Evolutionary conservation across 352 stramenopile genomes (phyloP).

Genomic region (Globisporangium alternatum): DNA sequence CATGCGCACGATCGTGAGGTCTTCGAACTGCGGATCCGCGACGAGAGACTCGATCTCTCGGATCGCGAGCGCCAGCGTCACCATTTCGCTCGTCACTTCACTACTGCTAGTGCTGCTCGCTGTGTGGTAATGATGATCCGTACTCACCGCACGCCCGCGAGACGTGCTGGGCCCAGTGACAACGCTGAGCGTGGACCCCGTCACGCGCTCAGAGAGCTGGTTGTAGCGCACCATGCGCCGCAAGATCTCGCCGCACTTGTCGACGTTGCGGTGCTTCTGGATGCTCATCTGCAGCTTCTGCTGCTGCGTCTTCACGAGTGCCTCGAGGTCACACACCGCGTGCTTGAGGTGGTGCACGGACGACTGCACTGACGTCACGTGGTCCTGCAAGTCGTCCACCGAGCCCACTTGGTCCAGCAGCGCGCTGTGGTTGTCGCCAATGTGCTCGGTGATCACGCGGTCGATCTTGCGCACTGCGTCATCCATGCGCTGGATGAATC

Average conservation of each 20-base stretch:
- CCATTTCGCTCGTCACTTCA: constrained; percentile 36
- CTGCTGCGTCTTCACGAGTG: constrained; percentile 51
- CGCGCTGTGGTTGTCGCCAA: constrained; percentile 69
- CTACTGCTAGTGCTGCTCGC: constrained; percentile 7
- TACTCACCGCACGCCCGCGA: constrained; percentile 9
- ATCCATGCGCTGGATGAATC: constrained; percentile 71
- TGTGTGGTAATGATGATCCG: constrained; percentile 3
- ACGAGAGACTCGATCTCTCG: constrained; percentile 64
- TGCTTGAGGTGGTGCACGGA: constrained; percentile 67
- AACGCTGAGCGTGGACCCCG: constrained; percentile 39
- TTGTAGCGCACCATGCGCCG: constrained; percentile 74
- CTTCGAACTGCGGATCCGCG: constrained; percentile 52
- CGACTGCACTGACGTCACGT: constrained; percentile 53
- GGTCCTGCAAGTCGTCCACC: constrained; percentile 64
- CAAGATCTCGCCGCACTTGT: constrained; percentile 72
- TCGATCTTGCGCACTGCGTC: constrained; percentile 70
- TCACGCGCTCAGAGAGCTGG: constrained; percentile 56
- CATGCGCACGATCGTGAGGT: constrained; percentile 61
- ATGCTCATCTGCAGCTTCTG: constrained; percentile 56
- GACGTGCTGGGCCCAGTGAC: constrained; percentile 4
- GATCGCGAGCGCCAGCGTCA: constrained; percentile 63
- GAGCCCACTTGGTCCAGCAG: constrained; percentile 74
- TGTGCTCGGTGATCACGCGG: constrained; percentile 72
- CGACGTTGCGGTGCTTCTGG: constrained; percentile 74
- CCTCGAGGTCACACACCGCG: constrained; percentile 59